These are phyloP conservation scores for Taphrina populina DNA, from an alignment of 1,139 yeast genomes.

Conservation along the genomic window DNA sequence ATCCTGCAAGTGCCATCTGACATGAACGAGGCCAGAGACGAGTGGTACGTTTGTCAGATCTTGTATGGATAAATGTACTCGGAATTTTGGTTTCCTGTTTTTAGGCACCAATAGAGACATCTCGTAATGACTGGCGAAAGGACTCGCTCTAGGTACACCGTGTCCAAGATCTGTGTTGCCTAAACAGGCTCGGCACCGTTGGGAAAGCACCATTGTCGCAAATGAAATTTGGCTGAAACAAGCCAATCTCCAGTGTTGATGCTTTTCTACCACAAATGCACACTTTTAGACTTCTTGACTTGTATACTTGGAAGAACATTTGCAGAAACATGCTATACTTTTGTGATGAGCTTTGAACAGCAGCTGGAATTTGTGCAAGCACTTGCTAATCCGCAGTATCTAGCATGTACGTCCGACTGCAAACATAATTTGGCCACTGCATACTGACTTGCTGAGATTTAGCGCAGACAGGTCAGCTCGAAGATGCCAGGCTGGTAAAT, in stretches of 20 bases:
- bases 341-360: slow-evolving; percentile 25
- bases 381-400: slow-evolving; percentile 72
- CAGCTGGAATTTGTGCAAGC: slow-evolving; percentile 65
- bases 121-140: background rate
- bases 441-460: slow-evolving; percentile 47
- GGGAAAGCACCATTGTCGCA: too few species aligned
- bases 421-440: background rate
- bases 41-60: slow-evolving; percentile 83
- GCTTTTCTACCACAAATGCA: too few species aligned
- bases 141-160: too few species aligned
- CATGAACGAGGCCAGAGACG: slow-evolving; percentile 64
- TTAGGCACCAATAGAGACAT: slow-evolving; percentile 35
- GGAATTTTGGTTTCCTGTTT: slow-evolving; percentile 52
- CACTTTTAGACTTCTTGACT: too few species aligned
- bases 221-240: too few species aligned
- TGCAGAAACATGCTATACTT: too few species aligned
- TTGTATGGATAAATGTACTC: slow-evolving; percentile 58
- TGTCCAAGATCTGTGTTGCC: too few species aligned
- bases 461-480: slow-evolving; percentile 70
- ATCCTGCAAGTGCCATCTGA: slow-evolving; percentile 59
- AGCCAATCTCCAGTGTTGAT: too few species aligned
- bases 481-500: slow-evolving; percentile 59
- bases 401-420: slow-evolving; percentile 46
- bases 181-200: too few species aligned
- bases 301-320: too few species aligned